Evolutionary conservation across 2,329 filamentous ascomycete species (phyloP), one percentile per base, ranked within the genome.

Genomic region (Alternaria atra): DNA sequence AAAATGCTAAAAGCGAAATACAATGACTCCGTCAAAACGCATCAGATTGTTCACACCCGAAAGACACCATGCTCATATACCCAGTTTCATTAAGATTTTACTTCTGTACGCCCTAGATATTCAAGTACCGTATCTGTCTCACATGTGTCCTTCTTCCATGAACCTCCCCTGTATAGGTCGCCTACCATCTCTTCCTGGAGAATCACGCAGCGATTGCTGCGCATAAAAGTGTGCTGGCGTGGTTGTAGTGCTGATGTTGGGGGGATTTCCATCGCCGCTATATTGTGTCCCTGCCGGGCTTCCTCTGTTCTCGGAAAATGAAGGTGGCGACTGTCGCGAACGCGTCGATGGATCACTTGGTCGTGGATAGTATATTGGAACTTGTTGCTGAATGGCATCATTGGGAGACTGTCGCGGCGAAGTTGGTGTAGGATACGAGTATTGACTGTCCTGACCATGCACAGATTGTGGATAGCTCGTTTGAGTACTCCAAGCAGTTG

Each of bases 171-270:
- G 58, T 15, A 46, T 42, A n/a, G 58, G 53, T 40, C 58, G 44
- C 15, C 43, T 47, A n/a, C 51, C 42, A 12, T 35, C 40, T 29
- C 37, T 52, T 35, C 52, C 32, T 8, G 57, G 32, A 13, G 53
- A 43, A 5, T 29, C 52, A 25, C 44, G 39, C 15, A 64, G 60
- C 15, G 69, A 60, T 20, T 73, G 70, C 54, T 74, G 73, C 4
- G 70, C 71, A 56, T 78, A 78, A 48, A 77, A 78, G 12, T 77
- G 75, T 15, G 75, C 75, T 4, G 76, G 76, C 13, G 76, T 77
- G 13, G 65, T 67, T 6, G 60, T 72, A 48, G 69, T 71, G 50
- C 69, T 73, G 17, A 60, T 46, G 17, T 54, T 53, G 29, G 34
- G 34, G 10, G 30, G 32, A n/a, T 66, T 54, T 23, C 56, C 57